These are phyloP conservation scores for Plasmodium billcollinsi DNA, from an alignment of 169 alveolate species.

Conservation along the genomic window DNA sequence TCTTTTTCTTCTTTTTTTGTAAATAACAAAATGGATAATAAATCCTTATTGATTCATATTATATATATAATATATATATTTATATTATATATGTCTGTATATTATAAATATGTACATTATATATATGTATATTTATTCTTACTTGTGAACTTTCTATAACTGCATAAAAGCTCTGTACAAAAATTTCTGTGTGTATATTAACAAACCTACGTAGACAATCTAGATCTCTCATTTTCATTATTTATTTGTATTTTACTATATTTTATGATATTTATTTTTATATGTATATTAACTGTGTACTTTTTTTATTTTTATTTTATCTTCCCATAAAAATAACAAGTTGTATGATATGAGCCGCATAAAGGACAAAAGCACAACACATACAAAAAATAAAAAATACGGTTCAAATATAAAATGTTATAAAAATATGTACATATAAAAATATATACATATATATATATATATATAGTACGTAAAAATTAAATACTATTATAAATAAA, in stretches of 20 bases:
- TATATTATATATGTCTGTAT: not conserved
- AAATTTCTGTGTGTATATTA: constrained; percentile 50
- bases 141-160: constrained; percentile 75
- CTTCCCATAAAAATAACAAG: no score
- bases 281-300: no score
- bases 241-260: not conserved
- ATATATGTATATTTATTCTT: not conserved
- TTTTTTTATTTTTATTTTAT: no score
- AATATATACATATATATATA: no score
- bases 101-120: not conserved
- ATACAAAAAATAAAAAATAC: no score
- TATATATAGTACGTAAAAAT: no score
- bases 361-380: no score
- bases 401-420: no score
- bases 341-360: no score
- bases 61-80: constrained; percentile 5
- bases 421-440: no score
- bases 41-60: not conserved
- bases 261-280: no score
- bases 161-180: constrained; percentile 70
- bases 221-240: constrained; percentile 27
- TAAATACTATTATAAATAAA: no score
- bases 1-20: not conserved
- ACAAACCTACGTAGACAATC: constrained; percentile 52
- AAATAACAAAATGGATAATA: constrained; percentile 5